Conservation (phyloP, 1,139 yeast genomes). For the Nadsonia commutata region DNA sequence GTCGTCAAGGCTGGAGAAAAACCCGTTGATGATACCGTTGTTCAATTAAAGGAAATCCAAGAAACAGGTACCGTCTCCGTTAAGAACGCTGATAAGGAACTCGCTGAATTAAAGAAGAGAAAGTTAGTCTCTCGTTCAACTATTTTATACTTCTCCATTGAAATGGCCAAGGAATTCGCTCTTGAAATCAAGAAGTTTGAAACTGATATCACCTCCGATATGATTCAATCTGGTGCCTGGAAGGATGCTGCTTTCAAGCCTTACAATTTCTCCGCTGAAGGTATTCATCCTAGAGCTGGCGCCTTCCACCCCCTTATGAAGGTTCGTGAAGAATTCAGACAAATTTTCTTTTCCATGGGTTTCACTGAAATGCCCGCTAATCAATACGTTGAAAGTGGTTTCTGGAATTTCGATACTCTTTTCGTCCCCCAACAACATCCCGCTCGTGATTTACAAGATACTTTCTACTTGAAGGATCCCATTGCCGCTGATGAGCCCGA, state of each 20-base stretch:
- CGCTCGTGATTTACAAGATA: conserved; percentile 96
- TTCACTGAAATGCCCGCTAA: conserved; percentile 98
- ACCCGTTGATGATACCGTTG: conserved; percentile 57
- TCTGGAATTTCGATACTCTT: conserved; percentile 96
- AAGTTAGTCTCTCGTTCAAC: conserved; percentile 65
- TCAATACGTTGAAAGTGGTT: conserved; percentile 93
- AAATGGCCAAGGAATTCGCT: conserved; percentile 75
- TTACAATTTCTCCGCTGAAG: conserved; percentile 91
- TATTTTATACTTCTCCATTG: conserved; percentile 57
- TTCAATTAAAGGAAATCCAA: conserved; percentile 45
- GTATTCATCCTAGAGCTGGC: conserved; percentile 73
- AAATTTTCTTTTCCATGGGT: conserved; percentile 94
- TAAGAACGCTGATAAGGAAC: conserved; percentile 40
- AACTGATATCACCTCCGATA: conserved; percentile 88
- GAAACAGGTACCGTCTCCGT: conserved; percentile 37
- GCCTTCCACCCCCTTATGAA: conserved; percentile 93
- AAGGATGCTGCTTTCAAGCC: conserved; percentile 77
- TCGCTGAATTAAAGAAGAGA: conserved; percentile 84
- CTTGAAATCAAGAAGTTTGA: conserved; percentile 67
- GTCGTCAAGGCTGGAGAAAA: conserved; percentile 33
- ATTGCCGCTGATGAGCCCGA: conserved; percentile 62
- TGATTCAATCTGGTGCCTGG: conserved; percentile 71
- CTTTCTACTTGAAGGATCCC: conserved; percentile 94
- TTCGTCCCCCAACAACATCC: conserved; percentile 99
- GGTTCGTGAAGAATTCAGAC: conserved; percentile 95